Evolutionary conservation across 2,329 filamentous ascomycete species (phyloP), one percentile per base, ranked within the genome.

Genomic region (Chrysoporthe cubensis): DNA sequence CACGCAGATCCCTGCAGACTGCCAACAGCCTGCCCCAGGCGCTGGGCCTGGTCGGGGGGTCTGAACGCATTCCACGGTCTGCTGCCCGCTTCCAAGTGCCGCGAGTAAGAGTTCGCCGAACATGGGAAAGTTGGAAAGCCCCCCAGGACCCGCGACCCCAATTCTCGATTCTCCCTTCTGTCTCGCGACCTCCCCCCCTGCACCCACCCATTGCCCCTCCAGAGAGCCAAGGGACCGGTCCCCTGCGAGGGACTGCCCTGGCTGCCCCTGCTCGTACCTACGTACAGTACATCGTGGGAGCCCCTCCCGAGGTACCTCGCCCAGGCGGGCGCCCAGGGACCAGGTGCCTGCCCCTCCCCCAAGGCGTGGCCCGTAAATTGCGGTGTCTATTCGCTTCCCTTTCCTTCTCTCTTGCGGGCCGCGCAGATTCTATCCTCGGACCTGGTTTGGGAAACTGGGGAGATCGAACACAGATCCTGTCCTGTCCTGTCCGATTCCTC

Each of bases 121-220:
- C 59, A 61, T 61, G 59, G 59, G 59, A 61, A 61, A 61, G 59
- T 61, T 61, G 21, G 2, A 3, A 46, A 48, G 18, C 43, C 21
- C 59, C 48, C 13, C 59, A 14, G 16, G 59, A 21, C 59, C 42
- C 59, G 16, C 42, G 42, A 61, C 59, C 59, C 57, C 59, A 48
- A 44, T 61, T 61, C 21, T 61, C 59, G 59, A 61, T 48, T 61
- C 43, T 48, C 42, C 59, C 59, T 61, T 61, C 59, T 61, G 21
- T n/a, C 43, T n/a, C 42, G 34, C 59, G 59, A 61, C 59, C 14
- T 18, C 43, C 59, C 59, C 58, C 58, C 32, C 21, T 42, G 42
- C 26, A 60, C 18, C 42, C 34, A 21, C n/a, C n/a, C 42, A 16
- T 11, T 18, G n/a, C 43, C 59, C 26, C 59, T 18, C 40, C 21